phyloP scores from a whole-genome alignment of 345 rosid species.

The Salix caprea region DNA sequence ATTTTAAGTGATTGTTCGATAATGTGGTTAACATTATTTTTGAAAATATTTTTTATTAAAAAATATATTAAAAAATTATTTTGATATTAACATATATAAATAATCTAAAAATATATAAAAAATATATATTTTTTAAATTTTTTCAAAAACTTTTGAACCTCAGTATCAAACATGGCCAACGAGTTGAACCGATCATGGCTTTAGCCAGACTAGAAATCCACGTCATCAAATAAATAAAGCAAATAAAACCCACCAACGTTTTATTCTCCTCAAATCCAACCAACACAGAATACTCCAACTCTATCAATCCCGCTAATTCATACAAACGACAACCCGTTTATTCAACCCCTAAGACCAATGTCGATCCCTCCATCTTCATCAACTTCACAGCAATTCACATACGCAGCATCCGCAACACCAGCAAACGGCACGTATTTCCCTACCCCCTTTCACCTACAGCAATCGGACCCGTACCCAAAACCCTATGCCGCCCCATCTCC shows the following conservation, averaged over 20 bases:
- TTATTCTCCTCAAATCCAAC: background rate
- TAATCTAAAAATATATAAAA: too few relatives aligned
- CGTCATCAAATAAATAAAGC: background rate
- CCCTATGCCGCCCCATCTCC: constrained; percentile 36
- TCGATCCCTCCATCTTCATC: constrained; percentile 42
- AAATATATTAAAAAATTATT: too few relatives aligned
- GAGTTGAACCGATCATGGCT: too few relatives aligned
- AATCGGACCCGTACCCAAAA: constrained; percentile 23
- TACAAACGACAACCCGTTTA: background rate
- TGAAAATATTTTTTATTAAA: too few relatives aligned
- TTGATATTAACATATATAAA: too few relatives aligned
- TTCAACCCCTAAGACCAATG: constrained; percentile 18
- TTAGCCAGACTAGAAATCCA: too few relatives aligned
- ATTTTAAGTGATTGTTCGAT: too few relatives aligned
- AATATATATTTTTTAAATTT: too few relatives aligned
- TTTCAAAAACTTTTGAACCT: too few relatives aligned
- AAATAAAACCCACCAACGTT: background rate
- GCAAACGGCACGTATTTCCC: constrained; percentile 40
- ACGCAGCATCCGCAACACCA: constrained; percentile 19
- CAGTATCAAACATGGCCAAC: too few relatives aligned
- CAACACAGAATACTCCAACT: background rate
- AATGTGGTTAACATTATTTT: too few relatives aligned
- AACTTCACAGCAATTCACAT: constrained; percentile 41
- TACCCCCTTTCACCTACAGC: constrained; percentile 43
- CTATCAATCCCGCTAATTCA: background rate